Evolutionary conservation across 2,329 filamentous ascomycete genomes (phyloP).

Genomic region (Apiospora malaysiana): DNA sequence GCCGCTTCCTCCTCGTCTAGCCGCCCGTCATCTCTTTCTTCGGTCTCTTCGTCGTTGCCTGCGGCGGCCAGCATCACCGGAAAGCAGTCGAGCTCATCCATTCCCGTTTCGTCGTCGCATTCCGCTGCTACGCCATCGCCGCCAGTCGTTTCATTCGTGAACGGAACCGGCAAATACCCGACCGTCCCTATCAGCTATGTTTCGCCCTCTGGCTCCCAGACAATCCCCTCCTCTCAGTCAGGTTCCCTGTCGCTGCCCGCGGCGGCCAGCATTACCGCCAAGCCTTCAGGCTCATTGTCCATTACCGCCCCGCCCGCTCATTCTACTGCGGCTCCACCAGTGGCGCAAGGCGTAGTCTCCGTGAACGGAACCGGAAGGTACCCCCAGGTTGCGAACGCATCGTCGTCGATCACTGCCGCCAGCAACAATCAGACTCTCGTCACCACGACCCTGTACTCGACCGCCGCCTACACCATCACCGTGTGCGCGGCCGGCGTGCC

Average conservation of each 20-base stretch:
- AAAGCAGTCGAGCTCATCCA: not conserved
- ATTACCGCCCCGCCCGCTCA: not conserved
- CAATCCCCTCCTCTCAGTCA: constrained; percentile 24
- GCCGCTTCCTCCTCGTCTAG: not conserved
- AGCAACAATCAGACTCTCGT: constrained; percentile 8
- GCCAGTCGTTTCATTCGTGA: not conserved
- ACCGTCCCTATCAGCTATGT: too few relatives aligned
- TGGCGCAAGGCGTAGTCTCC: not conserved
- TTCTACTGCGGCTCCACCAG: not conserved
- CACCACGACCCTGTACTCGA: constrained; percentile 32
- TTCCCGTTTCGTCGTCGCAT: not conserved
- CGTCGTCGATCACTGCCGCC: not conserved
- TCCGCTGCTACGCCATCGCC: too few relatives aligned
- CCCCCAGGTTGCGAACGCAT: not conserved
- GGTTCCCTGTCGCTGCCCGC: constrained; percentile 5
- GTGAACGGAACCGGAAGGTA: not conserved
- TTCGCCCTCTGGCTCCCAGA: too few relatives aligned
- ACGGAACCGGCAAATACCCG: too few relatives aligned
- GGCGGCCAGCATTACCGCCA: too few relatives aligned
- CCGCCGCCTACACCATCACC: constrained; percentile 41
- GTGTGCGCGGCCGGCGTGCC: constrained; percentile 44
- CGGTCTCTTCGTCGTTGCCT: not conserved
- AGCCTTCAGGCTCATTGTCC: too few relatives aligned
- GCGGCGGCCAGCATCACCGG: not conserved
- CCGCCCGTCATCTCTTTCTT: not conserved